Percentiles rank a stretch among this genome's conserved stretches.
These are phyloP conservation scores for Tylopilus cervinicoccineus DNA, from an alignment of 768 basidiomycete species.

Conservation along the genomic window DNA sequence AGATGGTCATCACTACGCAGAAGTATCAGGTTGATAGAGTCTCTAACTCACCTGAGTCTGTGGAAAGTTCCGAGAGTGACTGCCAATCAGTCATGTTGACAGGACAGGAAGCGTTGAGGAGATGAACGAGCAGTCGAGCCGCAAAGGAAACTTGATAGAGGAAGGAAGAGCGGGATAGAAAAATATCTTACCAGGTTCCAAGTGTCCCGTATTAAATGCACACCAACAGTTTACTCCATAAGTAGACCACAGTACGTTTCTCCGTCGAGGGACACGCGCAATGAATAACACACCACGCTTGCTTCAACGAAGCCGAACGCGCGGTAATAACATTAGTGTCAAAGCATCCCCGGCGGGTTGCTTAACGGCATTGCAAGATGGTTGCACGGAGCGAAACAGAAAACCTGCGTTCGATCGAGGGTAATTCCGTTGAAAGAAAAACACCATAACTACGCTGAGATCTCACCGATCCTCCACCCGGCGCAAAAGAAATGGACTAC, in stretches of 20 bases:
- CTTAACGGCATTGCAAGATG: constrained; percentile 18
- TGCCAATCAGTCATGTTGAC: constrained; percentile 39
- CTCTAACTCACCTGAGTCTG: constrained; percentile 33
- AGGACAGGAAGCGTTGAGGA: not conserved
- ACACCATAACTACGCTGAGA: not conserved
- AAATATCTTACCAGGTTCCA: not conserved
- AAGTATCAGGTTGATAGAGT: not conserved
- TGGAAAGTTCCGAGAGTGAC: constrained; percentile 34
- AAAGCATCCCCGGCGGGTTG: constrained; percentile 9
- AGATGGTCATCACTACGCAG: not conserved
- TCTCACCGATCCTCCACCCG: not conserved
- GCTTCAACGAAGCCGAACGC: constrained; percentile 17
- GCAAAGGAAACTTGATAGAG: not conserved
- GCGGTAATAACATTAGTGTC: constrained; percentile 8
- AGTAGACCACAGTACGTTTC: constrained; percentile 8
- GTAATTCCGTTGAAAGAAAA: not conserved
- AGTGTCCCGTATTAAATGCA: constrained; percentile 10
- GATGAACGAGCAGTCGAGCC: not conserved
- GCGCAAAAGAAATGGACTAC: not conserved
- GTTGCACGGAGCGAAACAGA: constrained; percentile 7
- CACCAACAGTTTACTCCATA: constrained; percentile 2
- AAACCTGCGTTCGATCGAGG: constrained; percentile 7
- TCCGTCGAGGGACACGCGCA: constrained; percentile 9
- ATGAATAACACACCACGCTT: not conserved
- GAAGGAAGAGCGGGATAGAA: not conserved